These are phyloP conservation scores for Smittium culicis DNA, from an alignment of 371 early-diverging fungal genomes.

Conservation along the genomic window DNA sequence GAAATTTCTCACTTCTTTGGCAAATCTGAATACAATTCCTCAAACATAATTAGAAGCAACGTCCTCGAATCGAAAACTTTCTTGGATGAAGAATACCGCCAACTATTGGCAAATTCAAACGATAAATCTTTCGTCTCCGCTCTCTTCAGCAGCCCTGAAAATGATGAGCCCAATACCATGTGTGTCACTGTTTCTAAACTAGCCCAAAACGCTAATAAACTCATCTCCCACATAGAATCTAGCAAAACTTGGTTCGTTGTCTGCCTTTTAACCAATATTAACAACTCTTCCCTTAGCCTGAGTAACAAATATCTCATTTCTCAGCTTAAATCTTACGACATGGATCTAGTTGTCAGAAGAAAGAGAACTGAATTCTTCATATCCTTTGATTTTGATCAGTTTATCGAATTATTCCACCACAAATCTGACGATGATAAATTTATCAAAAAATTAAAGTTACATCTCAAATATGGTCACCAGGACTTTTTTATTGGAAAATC, in stretches of 20 bases:
- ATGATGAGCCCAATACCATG: no score
- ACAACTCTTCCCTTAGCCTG: slow-evolving; percentile 38
- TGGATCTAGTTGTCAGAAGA: slow-evolving; percentile 36
- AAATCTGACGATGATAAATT: slow-evolving; percentile 29
- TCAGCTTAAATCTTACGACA: slow-evolving; percentile 40
- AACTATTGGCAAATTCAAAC: no score
- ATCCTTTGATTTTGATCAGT: slow-evolving; percentile 29
- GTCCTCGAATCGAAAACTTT: no score
- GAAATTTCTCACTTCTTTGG: no score
- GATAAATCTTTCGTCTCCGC: no score
- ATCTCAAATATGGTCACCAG: slow-evolving; percentile 45
- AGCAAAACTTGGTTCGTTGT: slow-evolving; percentile 76
- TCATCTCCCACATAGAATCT: slow-evolving; percentile 62
- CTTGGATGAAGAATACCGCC: no score
- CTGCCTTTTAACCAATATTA: slow-evolving; percentile 65
- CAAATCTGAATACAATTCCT: no score
- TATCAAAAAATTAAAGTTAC: slow-evolving; percentile 39
- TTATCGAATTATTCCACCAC: slow-evolving; percentile 28
- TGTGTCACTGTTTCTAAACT: slow-evolving; percentile 43
- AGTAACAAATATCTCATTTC: slow-evolving; percentile 41
- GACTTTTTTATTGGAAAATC: slow-evolving; percentile 54
- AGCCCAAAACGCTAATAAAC: slow-evolving; percentile 56
- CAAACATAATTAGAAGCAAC: no score
- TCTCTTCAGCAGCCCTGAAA: no score
- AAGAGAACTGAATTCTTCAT: slow-evolving; percentile 42